A percentile compares a stretch with the other conserved stretches of the same genome.
phyloP scores from a whole-genome alignment of 345 rosid species.

The Syzygium jambos region DNA sequence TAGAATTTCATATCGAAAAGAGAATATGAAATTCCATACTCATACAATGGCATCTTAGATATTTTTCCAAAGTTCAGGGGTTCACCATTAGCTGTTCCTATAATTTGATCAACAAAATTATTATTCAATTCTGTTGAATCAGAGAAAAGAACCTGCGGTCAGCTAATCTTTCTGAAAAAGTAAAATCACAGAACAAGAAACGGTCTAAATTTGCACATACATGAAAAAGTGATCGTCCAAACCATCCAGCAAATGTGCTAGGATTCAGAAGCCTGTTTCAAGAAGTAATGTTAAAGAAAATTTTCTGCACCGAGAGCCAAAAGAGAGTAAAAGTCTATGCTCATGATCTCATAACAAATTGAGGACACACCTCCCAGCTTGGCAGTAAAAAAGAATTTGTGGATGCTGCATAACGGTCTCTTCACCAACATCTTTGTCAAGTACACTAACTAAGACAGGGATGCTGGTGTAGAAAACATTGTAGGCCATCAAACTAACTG shows the following conservation, averaged over 20 bases:
- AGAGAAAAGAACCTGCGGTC: neutral
- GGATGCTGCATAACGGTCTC: slow-evolving; percentile 95
- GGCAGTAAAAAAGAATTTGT: slow-evolving; percentile 94
- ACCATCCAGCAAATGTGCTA: slow-evolving; percentile 99
- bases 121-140: neutral
- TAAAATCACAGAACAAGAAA: neutral
- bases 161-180: neutral
- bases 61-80: neutral
- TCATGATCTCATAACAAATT: neutral
- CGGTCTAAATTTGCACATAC: slow-evolving; percentile 28
- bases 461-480: slow-evolving; percentile 95
- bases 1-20: neutral
- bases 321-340: neutral
- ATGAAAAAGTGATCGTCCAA: slow-evolving; percentile 93
- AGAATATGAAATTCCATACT: neutral
- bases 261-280: slow-evolving; percentile 88
- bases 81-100: neutral
- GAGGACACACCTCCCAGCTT: slow-evolving; percentile 80
- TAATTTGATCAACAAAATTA: neutral
- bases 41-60: neutral
- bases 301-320: neutral
- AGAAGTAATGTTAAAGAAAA: neutral
- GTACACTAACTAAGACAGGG: slow-evolving; percentile 86
- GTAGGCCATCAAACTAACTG: slow-evolving; percentile 97
- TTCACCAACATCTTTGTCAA: slow-evolving; percentile 97